These are phyloP conservation scores for Aspergillus flavus DNA, from an alignment of 2,329 filamentous ascomycete species.

Conservation along the genomic window DNA sequence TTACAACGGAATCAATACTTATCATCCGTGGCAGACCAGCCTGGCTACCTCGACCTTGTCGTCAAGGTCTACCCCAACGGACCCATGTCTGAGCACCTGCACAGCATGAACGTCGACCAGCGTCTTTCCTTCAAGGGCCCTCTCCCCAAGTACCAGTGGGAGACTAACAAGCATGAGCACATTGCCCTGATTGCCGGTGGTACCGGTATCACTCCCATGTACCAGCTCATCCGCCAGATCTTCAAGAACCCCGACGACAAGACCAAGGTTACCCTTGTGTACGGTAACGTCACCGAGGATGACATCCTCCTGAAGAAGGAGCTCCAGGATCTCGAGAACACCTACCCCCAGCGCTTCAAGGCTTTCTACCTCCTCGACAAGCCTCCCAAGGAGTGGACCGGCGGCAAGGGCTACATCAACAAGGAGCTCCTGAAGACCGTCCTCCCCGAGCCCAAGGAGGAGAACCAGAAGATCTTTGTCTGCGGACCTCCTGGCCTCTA, in stretches of 20 bases:
- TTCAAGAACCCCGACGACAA: slow-evolving; percentile 96
- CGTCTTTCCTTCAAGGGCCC: slow-evolving; percentile 91
- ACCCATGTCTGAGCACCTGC: slow-evolving; percentile 87
- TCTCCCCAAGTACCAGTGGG: slow-evolving; percentile 89
- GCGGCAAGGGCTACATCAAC: slow-evolving; percentile 77
- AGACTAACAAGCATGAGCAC: slow-evolving; percentile 89
- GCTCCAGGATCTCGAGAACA: slow-evolving; percentile 85
- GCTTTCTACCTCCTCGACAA: slow-evolving; percentile 94
- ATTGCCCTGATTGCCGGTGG: slow-evolving; percentile 74
- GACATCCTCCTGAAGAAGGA: slow-evolving; percentile 91
- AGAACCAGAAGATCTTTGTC: slow-evolving; percentile 95
- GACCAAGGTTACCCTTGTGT: slow-evolving; percentile 95
- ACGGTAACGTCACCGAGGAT: slow-evolving; percentile 84
- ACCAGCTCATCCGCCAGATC: slow-evolving; percentile 86
- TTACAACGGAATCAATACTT: background rate
- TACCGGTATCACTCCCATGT: slow-evolving; percentile 97
- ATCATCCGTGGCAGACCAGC: slow-evolving; percentile 57
- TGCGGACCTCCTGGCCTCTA: slow-evolving; percentile 92
- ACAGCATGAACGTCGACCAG: slow-evolving; percentile 80
- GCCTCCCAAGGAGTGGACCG: slow-evolving; percentile 74
- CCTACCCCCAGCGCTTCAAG: slow-evolving; percentile 90
- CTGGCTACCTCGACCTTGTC: slow-evolving; percentile 83
- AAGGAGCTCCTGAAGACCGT: slow-evolving; percentile 96
- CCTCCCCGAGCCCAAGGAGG: slow-evolving; percentile 85
- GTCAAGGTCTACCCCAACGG: slow-evolving; percentile 91